Base-by-base conservation (phyloP, 192 early-diverging fungal species). In the Chytriomyces sp. region DNA sequence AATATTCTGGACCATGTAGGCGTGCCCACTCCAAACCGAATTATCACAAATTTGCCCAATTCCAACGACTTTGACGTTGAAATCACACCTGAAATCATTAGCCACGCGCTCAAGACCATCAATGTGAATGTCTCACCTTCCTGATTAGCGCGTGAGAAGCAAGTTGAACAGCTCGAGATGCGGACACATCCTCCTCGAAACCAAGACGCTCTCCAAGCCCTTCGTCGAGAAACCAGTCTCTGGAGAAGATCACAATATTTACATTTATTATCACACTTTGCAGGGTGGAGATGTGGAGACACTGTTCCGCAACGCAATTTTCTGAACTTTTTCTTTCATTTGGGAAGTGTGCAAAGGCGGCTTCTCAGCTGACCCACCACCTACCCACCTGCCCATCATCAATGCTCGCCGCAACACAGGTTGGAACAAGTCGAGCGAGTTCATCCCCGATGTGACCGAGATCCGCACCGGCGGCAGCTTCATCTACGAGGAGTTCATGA, bases 141-240 rank as follows among this genome's bases (percentile, higher is more conserved):
- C 1, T 39, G 5, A n/a, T 71, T 56, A 12, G 10, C 22, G 41
- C n/a, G 52, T 6, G 26, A 40, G 12, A 30, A 53, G 14, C 62
- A 12, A 3, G 65, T 69, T 3, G 38, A 34, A 5, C 59, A 80
- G 66, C 38, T 79, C 38, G 79, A 80, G 44, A 39, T 41, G 2
- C 76, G 78, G n/a, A 78, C 74, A 28, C n/a, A 83, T 96, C 64
- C 62, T 79, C 25, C 81, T 95, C 12, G 91, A 91, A 5, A 81
- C 85, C 30, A 66, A 86, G 64, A 82, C 78, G 33, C 84, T 99
- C 19, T 78, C 75, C 72, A 99, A 99, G 77, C 94, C 96, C 17
- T 99, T 96, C 86, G 94, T 99, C 17, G 96, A 99, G 74, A 99
- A 99, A 74, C 96, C 96, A 8, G 90, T 93, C n/a, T 89, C 90